phyloP scores from a whole-genome alignment of 1,284 basidiomycete genomes.

The Sporisorium exsertum region DNA sequence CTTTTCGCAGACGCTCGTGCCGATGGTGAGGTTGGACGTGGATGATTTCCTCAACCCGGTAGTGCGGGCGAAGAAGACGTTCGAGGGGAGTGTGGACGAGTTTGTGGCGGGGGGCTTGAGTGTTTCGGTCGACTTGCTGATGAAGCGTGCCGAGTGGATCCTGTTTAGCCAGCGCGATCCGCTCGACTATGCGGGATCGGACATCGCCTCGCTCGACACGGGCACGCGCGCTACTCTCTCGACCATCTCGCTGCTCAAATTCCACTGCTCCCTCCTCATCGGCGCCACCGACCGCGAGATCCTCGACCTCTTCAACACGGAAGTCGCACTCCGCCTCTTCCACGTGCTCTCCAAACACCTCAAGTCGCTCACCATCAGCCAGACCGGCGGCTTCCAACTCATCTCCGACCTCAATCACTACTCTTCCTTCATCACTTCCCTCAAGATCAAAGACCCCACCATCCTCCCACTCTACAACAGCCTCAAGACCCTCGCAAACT shows the following conservation, averaged over 20 bases:
- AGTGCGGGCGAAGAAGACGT: constrained; percentile 94
- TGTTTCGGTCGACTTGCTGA: constrained; percentile 91
- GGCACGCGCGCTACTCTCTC: constrained; percentile 87
- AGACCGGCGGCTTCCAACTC: constrained; percentile 91
- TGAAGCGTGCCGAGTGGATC: constrained; percentile 97
- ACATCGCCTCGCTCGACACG: constrained; percentile 70
- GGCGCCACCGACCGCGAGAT: constrained; percentile 96
- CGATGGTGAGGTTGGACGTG: constrained; percentile 68
- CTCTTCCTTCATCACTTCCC: constrained; percentile 80
- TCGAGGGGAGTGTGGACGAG: constrained; percentile 91
- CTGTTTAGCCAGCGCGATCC: constrained; percentile 84
- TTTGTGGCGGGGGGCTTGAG: constrained; percentile 92
- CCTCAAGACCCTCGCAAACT: constrained; percentile 94
- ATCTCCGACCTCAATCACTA: constrained; percentile 96
- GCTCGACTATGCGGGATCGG: constrained; percentile 76
- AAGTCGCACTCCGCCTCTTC: constrained; percentile 88
- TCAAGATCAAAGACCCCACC: constrained; percentile 71
- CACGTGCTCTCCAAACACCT: constrained; percentile 96
- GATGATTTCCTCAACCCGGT: constrained; percentile 94
- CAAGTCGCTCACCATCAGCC: constrained; percentile 93
- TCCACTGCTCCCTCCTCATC: constrained; percentile 88
- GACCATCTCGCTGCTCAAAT: constrained; percentile 85
- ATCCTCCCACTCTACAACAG: constrained; percentile 89
- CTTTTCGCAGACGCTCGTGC: constrained; percentile 87
- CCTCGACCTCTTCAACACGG: constrained; percentile 95